Percentiles rank a stretch among this genome's conserved stretches.
These are phyloP conservation scores for Chaetomium olivaceum DNA, from an alignment of 2,329 filamentous ascomycete genomes.

Conservation along the genomic window DNA sequence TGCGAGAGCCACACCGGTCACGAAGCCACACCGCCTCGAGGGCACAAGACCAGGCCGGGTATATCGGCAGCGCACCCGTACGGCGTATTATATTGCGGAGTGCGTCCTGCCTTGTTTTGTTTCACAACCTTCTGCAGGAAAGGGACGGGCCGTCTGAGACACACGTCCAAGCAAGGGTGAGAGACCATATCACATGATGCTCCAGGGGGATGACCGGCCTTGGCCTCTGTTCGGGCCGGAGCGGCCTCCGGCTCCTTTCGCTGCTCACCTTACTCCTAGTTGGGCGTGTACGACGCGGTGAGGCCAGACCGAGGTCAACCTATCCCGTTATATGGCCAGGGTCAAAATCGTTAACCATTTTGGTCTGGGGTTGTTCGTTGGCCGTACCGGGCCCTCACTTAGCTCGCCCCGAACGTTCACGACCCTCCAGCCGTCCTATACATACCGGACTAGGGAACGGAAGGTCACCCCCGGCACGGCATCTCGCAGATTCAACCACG, in stretches of 20 bases:
- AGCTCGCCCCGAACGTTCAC: not conserved
- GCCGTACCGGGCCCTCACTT: not conserved
- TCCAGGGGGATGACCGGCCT: not conserved
- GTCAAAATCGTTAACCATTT: not conserved
- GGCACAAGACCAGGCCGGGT: constrained; percentile 16
- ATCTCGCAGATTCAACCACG: constrained; percentile 5
- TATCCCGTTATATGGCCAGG: not conserved
- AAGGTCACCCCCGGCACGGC: constrained; percentile 1
- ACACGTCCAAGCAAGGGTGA: not conserved
- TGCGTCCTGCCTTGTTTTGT: constrained; percentile 14
- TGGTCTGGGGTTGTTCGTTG: not conserved
- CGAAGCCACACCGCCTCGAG: not conserved
- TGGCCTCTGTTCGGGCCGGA: not conserved
- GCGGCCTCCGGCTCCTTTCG: not conserved
- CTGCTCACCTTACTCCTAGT: not conserved
- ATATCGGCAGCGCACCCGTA: constrained; percentile 18
- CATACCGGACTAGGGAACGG: not conserved
- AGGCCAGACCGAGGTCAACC: not conserved
- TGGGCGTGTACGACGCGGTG: not conserved
- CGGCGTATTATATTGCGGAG: not conserved
- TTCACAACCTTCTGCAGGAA: constrained; percentile 15
- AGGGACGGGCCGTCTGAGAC: constrained; percentile 16
- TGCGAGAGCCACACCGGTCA: constrained; percentile 13
- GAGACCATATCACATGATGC: not conserved
- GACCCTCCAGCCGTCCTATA: not conserved